Base-by-base conservation (phyloP, 2,329 filamentous ascomycete genomes). In the Pyricularia sp. region DNA sequence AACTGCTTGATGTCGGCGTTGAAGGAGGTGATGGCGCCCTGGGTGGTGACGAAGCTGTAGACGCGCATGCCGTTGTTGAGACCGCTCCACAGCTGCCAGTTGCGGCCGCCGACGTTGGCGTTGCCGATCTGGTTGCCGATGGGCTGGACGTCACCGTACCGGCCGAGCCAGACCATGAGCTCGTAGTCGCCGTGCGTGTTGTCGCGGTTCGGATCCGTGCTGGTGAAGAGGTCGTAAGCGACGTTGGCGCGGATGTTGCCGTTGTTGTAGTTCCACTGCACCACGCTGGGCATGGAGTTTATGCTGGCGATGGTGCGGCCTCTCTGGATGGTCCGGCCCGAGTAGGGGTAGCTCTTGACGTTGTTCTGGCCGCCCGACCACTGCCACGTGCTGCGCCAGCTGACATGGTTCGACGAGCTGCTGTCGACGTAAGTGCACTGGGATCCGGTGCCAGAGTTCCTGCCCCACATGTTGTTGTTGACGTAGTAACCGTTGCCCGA, bases 101-200 rank as follows among this genome's bases (percentile, higher is more conserved):
- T 77, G 50, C 78, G 76, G 58, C 85, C 86, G 59, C 76, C 85
- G 69, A 90, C 80, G 14, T 79, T 85, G 17, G 83, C 79, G 0
- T 81, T 86, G 3, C 83, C 85, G 71, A 88, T 80, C 7, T 84
- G 72, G 30, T 78, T 81, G 69, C 86, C 86, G 10, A 79, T 83
- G 55, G 76, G 73, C 55, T 82, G 83, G 78, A 89, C 88, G 55
- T 87, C 86, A 0, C 84, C 84, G 1, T 86, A 86, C 68, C 85
- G 85, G 36, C 86, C 87, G 65, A 86, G 79, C 88, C 88, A 90
- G 73, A 90, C 81, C 88, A 90, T 90, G 76, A 90, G 82, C 77
- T 90, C 88, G 75, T 87, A 88, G 73, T 86, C 79, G 1, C 84
- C 80, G 23, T 79, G 79, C 59, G 69, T 74, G 42, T 83, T 74